Evolutionary conservation across 495 filamentous ascomycete genomes (phyloP), one percentile per base, ranked within the genome.

Genomic region (Penicillium coffeae): DNA sequence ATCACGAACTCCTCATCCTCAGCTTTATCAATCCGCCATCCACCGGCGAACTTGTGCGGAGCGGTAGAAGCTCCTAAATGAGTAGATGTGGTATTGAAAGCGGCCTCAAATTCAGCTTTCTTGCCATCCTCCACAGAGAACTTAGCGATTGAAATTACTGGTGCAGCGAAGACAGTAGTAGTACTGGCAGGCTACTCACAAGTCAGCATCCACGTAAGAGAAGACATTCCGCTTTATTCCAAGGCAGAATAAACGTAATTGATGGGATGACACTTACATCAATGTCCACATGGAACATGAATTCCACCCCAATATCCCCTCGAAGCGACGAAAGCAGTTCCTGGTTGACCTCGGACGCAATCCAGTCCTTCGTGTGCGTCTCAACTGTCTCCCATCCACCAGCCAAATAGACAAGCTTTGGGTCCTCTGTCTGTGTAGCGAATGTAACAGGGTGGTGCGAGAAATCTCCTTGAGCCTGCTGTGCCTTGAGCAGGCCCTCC

Each of bases 361-460:
- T 63, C 76, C 78, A 82, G n/a, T 69, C 48, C 8, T 50, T 50
- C 39, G 54, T 52, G 48, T 83, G 80, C 15, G 68, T 59, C 2
- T 55, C 65, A 8, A 71, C 60, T 2, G 74, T 76, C 12, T 66
- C 64, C 80, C 79, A 82, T 18, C 69, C 66, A 25, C 77, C 77
- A 2, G 75, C 59, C 13, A 81, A 56, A 43, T 81, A 70, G n/a
- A 75, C 50, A 10, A 60, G 58, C 2, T 57, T 54, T 8, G 71
- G 70, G 50, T 80, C 71, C 44, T 81, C 74, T 38, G 73, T 45
- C 38, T 78, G 74, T 12, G 66, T 61, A 39, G 77, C 66, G 43
- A 77, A 41, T 42, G 54, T 42, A 16, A 48, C 14, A 41, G 66
- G 52, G 45, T 66, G 48, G 7, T 55, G 52, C 9, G 68, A 66